These are phyloP conservation scores for Ligustrum vulgare DNA, from an alignment of 257 asterid genomes.

Conservation along the genomic window DNA sequence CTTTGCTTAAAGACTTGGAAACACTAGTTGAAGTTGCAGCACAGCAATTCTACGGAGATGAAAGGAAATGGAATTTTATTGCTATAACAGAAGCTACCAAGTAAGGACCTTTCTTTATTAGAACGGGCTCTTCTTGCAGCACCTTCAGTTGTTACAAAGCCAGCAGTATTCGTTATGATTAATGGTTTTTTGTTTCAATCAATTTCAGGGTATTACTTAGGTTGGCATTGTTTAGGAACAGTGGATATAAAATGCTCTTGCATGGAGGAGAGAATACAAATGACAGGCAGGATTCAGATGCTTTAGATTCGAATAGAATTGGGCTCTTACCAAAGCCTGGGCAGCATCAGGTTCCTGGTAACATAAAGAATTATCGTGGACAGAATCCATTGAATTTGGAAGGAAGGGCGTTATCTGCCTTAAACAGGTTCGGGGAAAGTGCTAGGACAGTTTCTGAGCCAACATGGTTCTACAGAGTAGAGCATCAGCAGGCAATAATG, in stretches of 20 bases:
- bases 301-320: constrained; percentile 35
- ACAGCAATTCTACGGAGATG: constrained; percentile 76
- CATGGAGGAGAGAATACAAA: constrained; percentile 83
- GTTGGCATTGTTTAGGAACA: constrained; percentile 55
- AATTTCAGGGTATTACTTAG: constrained; percentile 74
- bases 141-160: constrained; percentile 12
- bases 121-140: constrained; percentile 5
- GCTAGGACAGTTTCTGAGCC: constrained; percentile 73
- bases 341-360: constrained; percentile 40
- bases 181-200: constrained; percentile 18
- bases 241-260: constrained; percentile 91
- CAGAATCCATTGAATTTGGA: constrained; percentile 60
- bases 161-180: constrained; percentile 11
- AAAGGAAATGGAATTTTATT: constrained; percentile 83
- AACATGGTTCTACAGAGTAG: constrained; percentile 75
- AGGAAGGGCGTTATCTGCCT: constrained; percentile 93
- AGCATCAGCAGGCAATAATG: constrained; percentile 64
- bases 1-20: constrained; percentile 93
- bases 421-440: constrained; percentile 76
- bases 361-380: constrained; percentile 37
- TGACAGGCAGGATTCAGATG: constrained; percentile 34
- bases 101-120: constrained; percentile 38
- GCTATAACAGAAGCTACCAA: constrained; percentile 77
- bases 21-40: constrained; percentile 94
- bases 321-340: constrained; percentile 35